Conservation (phyloP, 352 stramenopile species). For the Phytophthora podocarpi region DNA sequence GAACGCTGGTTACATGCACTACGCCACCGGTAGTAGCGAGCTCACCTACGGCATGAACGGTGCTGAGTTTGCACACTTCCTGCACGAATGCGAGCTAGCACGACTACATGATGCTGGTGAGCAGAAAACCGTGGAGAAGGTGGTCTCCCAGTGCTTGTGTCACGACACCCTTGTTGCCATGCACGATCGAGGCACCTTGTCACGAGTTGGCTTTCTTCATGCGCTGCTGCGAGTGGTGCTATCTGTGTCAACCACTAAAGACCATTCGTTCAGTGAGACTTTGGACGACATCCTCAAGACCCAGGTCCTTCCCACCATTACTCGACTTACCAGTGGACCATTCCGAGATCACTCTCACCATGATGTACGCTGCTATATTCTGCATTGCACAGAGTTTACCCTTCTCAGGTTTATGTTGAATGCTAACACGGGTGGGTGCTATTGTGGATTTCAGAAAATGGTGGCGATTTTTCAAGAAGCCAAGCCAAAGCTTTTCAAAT, state of each 20-base stretch:
- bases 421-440: no score
- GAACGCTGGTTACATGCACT: conserved; percentile 79
- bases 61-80: conserved; percentile 70
- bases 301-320: conserved; percentile 53
- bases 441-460: conserved; percentile 51
- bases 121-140: conserved; percentile 45
- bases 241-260: conserved; percentile 4
- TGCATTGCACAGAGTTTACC: no score
- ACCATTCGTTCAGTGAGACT: conserved; percentile 20
- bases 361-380: conserved; percentile 44
- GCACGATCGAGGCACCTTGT: conserved; percentile 57
- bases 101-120: conserved; percentile 48
- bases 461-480: conserved; percentile 71
- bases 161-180: conserved; percentile 53
- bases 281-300: conserved; percentile 57
- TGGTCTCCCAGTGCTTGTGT: conserved; percentile 36
- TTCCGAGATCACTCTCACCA: conserved; percentile 82
- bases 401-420: no score
- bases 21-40: conserved; percentile 69
- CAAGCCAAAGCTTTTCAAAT: conserved; percentile 73
- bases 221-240: conserved; percentile 55
- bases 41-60: conserved; percentile 70
- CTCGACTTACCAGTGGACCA: conserved; percentile 63
- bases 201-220: conserved; percentile 76
- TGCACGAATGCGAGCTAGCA: conserved; percentile 68